These are phyloP conservation scores for Datura wrightii DNA, from an alignment of 257 asterid genomes.

Conservation along the genomic window DNA sequence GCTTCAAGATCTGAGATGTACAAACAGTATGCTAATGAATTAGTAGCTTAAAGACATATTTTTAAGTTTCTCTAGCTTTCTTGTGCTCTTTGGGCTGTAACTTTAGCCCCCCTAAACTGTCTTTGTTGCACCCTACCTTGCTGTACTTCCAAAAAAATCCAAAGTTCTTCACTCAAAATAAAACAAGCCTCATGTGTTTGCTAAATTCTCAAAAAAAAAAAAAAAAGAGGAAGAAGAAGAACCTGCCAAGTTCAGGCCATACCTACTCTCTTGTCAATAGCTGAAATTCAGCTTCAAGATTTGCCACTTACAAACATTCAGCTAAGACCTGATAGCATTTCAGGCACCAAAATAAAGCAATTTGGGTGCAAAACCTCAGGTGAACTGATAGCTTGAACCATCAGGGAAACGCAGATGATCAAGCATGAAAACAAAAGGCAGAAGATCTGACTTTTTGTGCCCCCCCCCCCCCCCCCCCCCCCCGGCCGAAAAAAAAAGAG, in stretches of 20 bases:
- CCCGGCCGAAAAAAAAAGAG: too few relatives aligned
- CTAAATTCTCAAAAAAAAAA: neutral
- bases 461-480: neutral
- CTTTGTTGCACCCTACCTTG: neutral
- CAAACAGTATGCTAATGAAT: slow-evolving; percentile 7
- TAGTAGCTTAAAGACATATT: neutral
- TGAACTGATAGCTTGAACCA: neutral
- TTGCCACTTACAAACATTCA: slow-evolving; percentile 21
- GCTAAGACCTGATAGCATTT: neutral
- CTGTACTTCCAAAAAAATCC: neutral
- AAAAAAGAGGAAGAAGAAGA: too few relatives aligned
- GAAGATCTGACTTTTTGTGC: neutral
- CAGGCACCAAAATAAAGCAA: slow-evolving; percentile 14
- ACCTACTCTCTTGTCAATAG: neutral
- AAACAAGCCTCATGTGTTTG: neutral
- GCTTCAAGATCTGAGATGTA: neutral
- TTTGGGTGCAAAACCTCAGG: neutral
- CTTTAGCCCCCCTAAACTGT: neutral
- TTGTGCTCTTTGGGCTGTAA: slow-evolving; percentile 8
- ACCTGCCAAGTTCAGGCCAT: neutral
- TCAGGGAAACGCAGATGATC: neutral
- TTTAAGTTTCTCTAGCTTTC: neutral
- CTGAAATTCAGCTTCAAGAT: neutral
- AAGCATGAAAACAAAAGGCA: slow-evolving; percentile 8
- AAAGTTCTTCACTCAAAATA: slow-evolving; percentile 5